Evolutionary conservation across 495 filamentous ascomycete genomes (phyloP).

Genomic region (Penicillium robsamsonii): DNA sequence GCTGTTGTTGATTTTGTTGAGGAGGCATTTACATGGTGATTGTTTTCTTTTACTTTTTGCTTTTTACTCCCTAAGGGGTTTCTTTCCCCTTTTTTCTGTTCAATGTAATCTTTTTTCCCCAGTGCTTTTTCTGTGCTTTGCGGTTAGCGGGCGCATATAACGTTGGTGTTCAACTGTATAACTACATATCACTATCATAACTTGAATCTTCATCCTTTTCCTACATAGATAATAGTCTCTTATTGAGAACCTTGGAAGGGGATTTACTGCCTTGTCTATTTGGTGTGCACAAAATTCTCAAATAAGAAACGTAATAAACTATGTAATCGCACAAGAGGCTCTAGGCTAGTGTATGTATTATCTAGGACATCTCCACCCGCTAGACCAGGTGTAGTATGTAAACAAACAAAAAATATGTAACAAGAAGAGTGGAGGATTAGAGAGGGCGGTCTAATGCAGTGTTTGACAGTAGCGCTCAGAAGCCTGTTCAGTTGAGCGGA

Average conservation of each 20-base stretch:
- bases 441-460: constrained; percentile 4
- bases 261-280: neutral
- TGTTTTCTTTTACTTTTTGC: neutral
- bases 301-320: neutral
- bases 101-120: constrained; percentile 11
- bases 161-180: neutral
- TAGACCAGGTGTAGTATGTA: constrained; percentile 4
- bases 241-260: neutral
- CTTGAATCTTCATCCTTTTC: neutral
- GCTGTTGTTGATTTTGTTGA: constrained; percentile 85
- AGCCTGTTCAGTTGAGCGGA: neutral
- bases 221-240: neutral
- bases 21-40: constrained; percentile 83
- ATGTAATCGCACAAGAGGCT: constrained; percentile 1
- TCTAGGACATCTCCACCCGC: neutral
- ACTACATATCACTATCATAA: neutral
- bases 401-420: neutral
- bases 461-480: neutral
- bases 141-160: constrained; percentile 4
- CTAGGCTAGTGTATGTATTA: constrained; percentile 5
- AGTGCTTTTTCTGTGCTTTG: constrained; percentile 15
- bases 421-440: neutral
- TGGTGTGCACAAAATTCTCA: neutral
- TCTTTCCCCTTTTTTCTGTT: constrained; percentile 4
- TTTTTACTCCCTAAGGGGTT: constrained; percentile 1